Conservation (phyloP, 2,329 filamentous ascomycete genomes). For the Leptoxyphium fumago region DNA sequence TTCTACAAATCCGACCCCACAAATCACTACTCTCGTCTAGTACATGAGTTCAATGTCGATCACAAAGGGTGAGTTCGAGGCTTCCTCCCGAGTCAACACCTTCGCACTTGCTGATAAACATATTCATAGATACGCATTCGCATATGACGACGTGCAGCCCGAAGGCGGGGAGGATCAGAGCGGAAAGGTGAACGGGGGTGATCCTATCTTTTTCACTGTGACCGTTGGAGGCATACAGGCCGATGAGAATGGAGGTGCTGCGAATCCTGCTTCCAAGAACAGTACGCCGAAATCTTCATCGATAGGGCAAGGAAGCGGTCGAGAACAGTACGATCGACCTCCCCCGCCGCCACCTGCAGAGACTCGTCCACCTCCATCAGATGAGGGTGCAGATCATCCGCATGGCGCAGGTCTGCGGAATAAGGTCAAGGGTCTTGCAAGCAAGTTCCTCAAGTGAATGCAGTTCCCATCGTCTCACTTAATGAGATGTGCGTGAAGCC, state of each 20-base stretch:
- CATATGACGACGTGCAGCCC: conserved; percentile 52
- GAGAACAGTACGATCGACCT: conserved; percentile 4
- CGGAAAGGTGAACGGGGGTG: conserved; percentile 34
- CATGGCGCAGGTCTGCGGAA: conserved; percentile 4
- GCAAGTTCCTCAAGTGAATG: conserved; percentile 7
- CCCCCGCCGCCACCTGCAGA: conserved; percentile 6
- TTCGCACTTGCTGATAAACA: background rate
- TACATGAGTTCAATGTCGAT: conserved; percentile 46
- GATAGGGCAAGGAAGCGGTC: background rate
- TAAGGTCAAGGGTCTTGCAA: conserved; percentile 8
- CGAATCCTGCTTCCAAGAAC: background rate
- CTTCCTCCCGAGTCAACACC: background rate
- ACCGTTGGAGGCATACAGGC: conserved; percentile 28
- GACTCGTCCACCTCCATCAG: background rate
- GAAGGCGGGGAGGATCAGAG: conserved; percentile 40
- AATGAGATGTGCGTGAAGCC: too few relatives aligned
- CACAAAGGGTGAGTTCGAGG: conserved; percentile 28
- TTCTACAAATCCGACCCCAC: conserved; percentile 24
- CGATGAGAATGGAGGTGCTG: background rate
- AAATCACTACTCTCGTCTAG: conserved; percentile 45
- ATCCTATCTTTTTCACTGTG: conserved; percentile 32
- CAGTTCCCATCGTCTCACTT: too few relatives aligned
- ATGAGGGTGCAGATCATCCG: background rate
- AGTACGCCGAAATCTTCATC: background rate
- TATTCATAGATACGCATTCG: conserved; percentile 40